Evolutionary conservation across 371 early-diverging fungal species (phyloP).

Genomic region (Rhizopus microsporus): DNA sequence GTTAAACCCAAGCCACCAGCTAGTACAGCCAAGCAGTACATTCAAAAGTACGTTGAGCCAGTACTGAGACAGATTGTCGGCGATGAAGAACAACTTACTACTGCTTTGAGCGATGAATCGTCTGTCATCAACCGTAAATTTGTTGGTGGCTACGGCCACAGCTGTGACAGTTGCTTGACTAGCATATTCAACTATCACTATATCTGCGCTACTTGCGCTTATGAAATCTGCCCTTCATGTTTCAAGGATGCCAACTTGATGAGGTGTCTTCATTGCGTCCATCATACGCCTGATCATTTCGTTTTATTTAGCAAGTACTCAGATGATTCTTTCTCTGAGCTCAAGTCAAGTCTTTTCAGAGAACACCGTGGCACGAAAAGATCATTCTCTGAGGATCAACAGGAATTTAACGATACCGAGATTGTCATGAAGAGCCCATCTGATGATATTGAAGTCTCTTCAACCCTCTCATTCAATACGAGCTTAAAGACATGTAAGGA

Average conservation of each 20-base stretch:
- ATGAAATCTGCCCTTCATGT: constrained; percentile 61
- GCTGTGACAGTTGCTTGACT: constrained; percentile 53
- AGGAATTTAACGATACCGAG: not conserved
- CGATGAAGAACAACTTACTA: not conserved
- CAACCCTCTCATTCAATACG: not conserved
- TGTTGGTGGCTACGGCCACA: not conserved
- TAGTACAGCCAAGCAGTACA: not conserved
- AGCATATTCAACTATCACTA: constrained; percentile 51
- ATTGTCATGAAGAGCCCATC: not conserved
- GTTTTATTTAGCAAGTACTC: constrained; percentile 32
- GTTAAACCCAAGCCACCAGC: not conserved
- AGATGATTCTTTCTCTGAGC: constrained; percentile 11
- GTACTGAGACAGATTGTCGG: not conserved
- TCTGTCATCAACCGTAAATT: not conserved
- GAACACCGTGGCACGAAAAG: not conserved
- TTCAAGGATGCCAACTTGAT: constrained; percentile 22
- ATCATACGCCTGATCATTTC: constrained; percentile 41
- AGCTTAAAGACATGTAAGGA: not conserved
- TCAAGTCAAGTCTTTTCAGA: constrained; percentile 12
- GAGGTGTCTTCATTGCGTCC: constrained; percentile 16
- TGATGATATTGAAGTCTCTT: not conserved
- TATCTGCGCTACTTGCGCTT: constrained; percentile 56
- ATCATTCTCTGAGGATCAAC: not conserved
- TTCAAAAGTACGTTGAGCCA: constrained; percentile 4
- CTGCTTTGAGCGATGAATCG: not conserved